Conservation (phyloP, 2,329 filamentous ascomycete genomes). For the Beauveria caledonica region DNA sequence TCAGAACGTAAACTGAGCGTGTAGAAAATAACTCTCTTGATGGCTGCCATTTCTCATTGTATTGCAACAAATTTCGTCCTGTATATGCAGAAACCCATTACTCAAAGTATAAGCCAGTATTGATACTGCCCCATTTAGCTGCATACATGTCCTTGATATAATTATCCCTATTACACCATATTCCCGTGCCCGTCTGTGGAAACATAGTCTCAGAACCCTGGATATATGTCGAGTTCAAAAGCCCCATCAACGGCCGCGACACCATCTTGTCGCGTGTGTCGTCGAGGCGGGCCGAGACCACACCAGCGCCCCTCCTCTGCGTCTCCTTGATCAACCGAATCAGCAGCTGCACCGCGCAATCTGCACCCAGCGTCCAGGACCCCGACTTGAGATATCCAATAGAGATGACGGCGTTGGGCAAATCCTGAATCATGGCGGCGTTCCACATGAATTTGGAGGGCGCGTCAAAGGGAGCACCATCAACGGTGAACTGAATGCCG, state of each 20-base stretch:
- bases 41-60: neutral
- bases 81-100: neutral
- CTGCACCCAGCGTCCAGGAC: constrained; percentile 60
- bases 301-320: neutral
- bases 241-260: neutral
- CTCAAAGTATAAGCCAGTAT: constrained; percentile 33
- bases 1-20: neutral
- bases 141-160: constrained; percentile 2
- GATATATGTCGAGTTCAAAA: neutral
- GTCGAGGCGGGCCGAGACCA: neutral
- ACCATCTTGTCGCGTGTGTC: neutral
- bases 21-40: neutral
- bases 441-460: constrained; percentile 52
- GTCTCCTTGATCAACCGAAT: neutral
- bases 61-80: neutral
- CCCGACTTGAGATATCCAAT: constrained; percentile 55
- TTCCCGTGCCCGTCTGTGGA: constrained; percentile 1
- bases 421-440: constrained; percentile 54
- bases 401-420: constrained; percentile 55
- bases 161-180: neutral
- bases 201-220: neutral
- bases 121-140: neutral
- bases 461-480: constrained; percentile 42
- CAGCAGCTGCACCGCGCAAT: constrained; percentile 34
- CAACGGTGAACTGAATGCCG: constrained; percentile 42